Percentiles rank a stretch among this genome's conserved stretches.
Conservation (phyloP, 148 eudicot species). For the Fagopyrum esculentum region DNA sequence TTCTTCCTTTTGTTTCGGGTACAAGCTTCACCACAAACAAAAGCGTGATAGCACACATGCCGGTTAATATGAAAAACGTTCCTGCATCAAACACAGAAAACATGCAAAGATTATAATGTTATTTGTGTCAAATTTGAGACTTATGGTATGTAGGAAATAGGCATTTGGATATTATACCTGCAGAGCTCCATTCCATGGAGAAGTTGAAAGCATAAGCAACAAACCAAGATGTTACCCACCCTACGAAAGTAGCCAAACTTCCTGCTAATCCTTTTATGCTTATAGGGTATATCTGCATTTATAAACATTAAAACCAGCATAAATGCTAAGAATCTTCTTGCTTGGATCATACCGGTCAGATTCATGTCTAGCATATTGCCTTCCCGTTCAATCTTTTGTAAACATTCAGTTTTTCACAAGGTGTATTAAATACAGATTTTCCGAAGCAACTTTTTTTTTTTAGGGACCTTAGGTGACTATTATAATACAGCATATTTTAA, state of each 20-base stretch:
- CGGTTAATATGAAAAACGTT: neutral
- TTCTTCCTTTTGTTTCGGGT: neutral
- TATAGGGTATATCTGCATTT: conserved; percentile 8
- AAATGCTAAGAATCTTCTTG: neutral
- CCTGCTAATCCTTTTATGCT: conserved; percentile 13
- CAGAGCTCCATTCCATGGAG: conserved; percentile 15
- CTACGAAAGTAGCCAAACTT: conserved; percentile 3
- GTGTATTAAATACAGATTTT: too few species aligned
- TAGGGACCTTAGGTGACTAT: too few species aligned
- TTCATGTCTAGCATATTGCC: too few species aligned
- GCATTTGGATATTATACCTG: neutral
- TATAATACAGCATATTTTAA: too few species aligned
- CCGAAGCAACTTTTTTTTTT: too few species aligned
- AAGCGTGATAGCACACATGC: neutral
- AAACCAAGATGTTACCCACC: conserved; percentile 3
- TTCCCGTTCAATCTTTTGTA: too few species aligned
- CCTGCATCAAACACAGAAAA: neutral
- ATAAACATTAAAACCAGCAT: neutral
- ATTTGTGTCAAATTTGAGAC: neutral
- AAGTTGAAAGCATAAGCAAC: conserved; percentile 10
- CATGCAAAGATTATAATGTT: neutral
- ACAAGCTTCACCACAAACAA: neutral
- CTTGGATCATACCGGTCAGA: neutral
- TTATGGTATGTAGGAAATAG: too few species aligned
- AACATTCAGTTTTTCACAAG: too few species aligned